Evolutionary conservation across 805 yeast species (phyloP).

Genomic region (Candida piceae): DNA sequence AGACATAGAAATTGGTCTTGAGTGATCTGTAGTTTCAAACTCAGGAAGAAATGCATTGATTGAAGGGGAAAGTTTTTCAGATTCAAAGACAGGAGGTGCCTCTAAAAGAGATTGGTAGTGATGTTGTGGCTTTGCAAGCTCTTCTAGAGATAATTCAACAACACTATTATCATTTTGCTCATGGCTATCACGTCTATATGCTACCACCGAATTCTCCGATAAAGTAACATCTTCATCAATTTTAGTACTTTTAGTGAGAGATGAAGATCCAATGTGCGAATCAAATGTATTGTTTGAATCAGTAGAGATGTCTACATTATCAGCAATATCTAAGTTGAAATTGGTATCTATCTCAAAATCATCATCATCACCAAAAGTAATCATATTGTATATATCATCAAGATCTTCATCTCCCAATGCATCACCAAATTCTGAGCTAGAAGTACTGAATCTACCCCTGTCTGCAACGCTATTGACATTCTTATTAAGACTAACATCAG

Average conservation of each 20-base stretch:
- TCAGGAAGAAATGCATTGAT: constrained; percentile 3
- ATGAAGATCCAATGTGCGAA: no score
- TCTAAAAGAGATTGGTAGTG: not conserved
- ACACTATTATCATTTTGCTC: no score
- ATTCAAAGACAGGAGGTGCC: not conserved
- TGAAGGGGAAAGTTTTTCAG: not conserved
- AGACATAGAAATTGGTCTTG: constrained; percentile 40
- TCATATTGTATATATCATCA: constrained; percentile 26
- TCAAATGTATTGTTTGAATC: not conserved
- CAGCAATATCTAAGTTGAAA: constrained; percentile 17
- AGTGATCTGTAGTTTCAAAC: constrained; percentile 3
- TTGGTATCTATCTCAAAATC: constrained; percentile 20
- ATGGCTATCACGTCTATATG: not conserved
- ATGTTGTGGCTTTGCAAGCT: not conserved
- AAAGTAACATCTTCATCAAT: not conserved
- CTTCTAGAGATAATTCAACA: no score
- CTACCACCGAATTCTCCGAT: not conserved
- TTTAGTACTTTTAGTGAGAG: no score
- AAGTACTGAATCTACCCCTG: not conserved
- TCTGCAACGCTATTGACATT: no score
- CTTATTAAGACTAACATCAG: not conserved
- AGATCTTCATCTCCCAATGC: constrained; percentile 15
- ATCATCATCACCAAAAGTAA: constrained; percentile 25
- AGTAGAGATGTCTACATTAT: not conserved
- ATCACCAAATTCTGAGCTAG: constrained; percentile 5